A percentile compares a stretch with the other conserved stretches of the same genome.
Evolutionary conservation across 2,329 filamentous ascomycete species (phyloP).

Genomic region (Calycina marina): DNA sequence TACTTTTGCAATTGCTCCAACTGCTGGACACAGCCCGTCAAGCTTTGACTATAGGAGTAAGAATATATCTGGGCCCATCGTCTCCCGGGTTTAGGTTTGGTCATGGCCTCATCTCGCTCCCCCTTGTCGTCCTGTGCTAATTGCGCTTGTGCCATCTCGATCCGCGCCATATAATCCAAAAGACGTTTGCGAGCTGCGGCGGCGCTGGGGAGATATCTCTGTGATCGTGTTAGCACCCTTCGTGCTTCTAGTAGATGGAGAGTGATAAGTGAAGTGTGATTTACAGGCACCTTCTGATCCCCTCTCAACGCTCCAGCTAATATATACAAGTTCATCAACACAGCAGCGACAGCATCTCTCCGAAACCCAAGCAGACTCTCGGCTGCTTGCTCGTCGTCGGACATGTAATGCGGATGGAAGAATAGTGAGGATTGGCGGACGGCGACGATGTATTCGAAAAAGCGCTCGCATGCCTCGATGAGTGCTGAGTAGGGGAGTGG

Average conservation of each 20-base stretch:
- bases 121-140: constrained; percentile 2
- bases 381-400: constrained; percentile 33
- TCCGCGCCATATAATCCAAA: constrained; percentile 32
- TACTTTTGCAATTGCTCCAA: constrained; percentile 38
- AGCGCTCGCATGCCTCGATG: constrained; percentile 38
- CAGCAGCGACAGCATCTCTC: constrained; percentile 40
- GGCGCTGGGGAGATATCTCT: constrained; percentile 40
- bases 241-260: not conserved
- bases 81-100: constrained; percentile 21
- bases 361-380: constrained; percentile 34
- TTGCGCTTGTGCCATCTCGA: constrained; percentile 27
- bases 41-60: constrained; percentile 37
- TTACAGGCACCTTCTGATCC: constrained; percentile 31
- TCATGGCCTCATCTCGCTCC: not conserved
- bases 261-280: not conserved
- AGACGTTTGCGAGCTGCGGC: constrained; percentile 37
- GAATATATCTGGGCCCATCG: constrained; percentile 44
- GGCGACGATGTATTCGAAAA: constrained; percentile 43
- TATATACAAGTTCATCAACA: constrained; percentile 43
- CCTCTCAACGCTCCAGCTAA: constrained; percentile 39
- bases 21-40: constrained; percentile 37
- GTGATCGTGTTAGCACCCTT: not conserved
- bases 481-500: constrained; percentile 40
- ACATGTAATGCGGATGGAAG: constrained; percentile 38
- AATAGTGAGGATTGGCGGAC: constrained; percentile 43